Conservation (phyloP, 768 basidiomycete genomes). For the Psilocybe azurescens region DNA sequence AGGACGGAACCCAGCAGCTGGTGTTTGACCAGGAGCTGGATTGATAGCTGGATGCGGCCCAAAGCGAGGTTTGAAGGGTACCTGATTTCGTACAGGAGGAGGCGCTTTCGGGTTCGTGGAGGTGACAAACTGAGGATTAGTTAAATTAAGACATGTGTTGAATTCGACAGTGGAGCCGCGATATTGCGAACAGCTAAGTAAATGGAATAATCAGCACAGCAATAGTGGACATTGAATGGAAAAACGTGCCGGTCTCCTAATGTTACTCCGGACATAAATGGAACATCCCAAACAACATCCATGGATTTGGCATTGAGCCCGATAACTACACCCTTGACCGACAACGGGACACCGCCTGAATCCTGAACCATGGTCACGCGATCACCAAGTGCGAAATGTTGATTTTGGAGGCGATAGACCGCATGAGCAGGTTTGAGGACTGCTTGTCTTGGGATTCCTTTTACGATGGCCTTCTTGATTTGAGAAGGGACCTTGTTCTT, state of each 20-base stretch:
- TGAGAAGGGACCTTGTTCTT: conserved; percentile 59
- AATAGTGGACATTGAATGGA: neutral
- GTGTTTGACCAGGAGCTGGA: conserved; percentile 55
- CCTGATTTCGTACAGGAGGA: conserved; percentile 46
- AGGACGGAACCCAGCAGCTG: conserved; percentile 71
- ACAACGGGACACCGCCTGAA: conserved; percentile 89
- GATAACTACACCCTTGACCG: conserved; percentile 92
- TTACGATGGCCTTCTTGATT: conserved; percentile 93
- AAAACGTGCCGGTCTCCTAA: conserved; percentile 75
- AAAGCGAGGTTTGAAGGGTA: conserved; percentile 69
- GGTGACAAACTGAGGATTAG: conserved; percentile 82
- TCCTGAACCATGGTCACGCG: conserved; percentile 97
- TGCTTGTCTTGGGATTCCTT: conserved; percentile 90
- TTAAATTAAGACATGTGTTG: conserved; percentile 88
- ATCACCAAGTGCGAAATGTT: conserved; percentile 87
- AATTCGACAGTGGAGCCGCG: conserved; percentile 90
- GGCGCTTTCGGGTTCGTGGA: conserved; percentile 69
- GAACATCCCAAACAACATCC: conserved; percentile 96
- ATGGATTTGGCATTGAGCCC: conserved; percentile 86
- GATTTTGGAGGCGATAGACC: conserved; percentile 87
- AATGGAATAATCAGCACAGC: neutral
- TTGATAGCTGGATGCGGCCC: conserved; percentile 70
- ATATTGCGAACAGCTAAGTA: conserved; percentile 47
- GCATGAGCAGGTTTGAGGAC: conserved; percentile 94
- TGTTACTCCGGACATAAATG: conserved; percentile 93